Evolutionary conservation across 1,139 yeast species (phyloP), one percentile per base, ranked within the genome.

Genomic region (Waltiozyma sp.): DNA sequence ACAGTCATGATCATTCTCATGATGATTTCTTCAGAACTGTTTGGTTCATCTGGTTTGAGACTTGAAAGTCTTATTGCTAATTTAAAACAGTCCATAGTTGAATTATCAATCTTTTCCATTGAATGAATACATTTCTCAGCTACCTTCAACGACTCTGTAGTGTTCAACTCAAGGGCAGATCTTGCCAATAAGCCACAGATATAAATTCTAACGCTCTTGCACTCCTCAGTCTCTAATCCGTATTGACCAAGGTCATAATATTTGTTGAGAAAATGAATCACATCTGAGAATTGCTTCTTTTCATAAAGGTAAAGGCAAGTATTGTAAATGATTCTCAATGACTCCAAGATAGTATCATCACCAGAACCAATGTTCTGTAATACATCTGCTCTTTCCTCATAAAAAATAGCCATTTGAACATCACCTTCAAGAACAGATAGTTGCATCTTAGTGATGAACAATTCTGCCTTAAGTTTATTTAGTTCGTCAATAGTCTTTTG

Each of bases 1-100:
- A 60, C 49, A 1, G 59, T 47, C 49, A 55, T 53, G 0, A 62
- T 49, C 56, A 61, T 51, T 28, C 55, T 56, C 59, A 61, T 61
- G 2, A 62, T 49, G 9, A 53, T 45, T 18, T 48, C 54, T 42
- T 55, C 59, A 5, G 23, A 11, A 5, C 15, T n/a, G 2, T 47
- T 50, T 15, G 40, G 10, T 3, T 42, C 39, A 4, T 39, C 38
- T 3, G 43, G 38, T 7, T 47, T 43, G 1, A 41, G 15, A 28
- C 47, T 49, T 11, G 49, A 39, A 8, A 58, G 26, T 28, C 52
- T 48, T 2, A 59, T 44, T 3, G 50, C 48, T 28, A 57, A 40
- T 31, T 51, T 52, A 34, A 53, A 57, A 0, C 55, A 43, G 5
- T 58, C 59, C 13, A 57, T 39, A 18, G 49, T 43, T 4, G 45